Evolutionary conservation across 805 yeast species (phyloP).

Genomic region (Candida hungchunana): DNA sequence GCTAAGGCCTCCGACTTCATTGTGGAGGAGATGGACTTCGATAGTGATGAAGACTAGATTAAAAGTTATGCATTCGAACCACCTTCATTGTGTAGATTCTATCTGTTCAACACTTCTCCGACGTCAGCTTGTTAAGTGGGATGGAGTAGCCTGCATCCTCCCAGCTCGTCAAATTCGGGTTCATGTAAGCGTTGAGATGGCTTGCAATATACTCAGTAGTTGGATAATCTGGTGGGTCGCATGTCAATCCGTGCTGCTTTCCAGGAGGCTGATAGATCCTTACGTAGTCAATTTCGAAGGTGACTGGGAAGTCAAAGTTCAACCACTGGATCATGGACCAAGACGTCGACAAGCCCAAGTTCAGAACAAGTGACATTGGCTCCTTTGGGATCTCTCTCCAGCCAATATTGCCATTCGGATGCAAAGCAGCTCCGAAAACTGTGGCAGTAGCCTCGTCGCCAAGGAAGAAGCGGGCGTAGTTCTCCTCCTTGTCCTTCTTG

Average conservation of each 20-base stretch:
- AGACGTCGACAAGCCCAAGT: constrained; percentile 44
- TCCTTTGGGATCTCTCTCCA: constrained; percentile 45
- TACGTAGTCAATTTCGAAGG: constrained; percentile 43
- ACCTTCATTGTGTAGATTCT: no score
- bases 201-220: constrained; percentile 40
- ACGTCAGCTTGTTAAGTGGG: constrained; percentile 36
- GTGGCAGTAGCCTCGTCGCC: constrained; percentile 46
- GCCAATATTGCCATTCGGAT: constrained; percentile 48
- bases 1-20: constrained; percentile 6
- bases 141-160: constrained; percentile 38
- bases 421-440: constrained; percentile 37
- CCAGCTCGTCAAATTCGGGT: constrained; percentile 43
- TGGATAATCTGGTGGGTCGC: constrained; percentile 47
- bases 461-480: constrained; percentile 36
- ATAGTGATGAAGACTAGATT: constrained; percentile 24
- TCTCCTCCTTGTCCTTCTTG: constrained; percentile 23
- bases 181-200: constrained; percentile 39
- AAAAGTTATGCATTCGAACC: no score
- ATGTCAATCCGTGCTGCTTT: constrained; percentile 32
- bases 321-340: constrained; percentile 52
- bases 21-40: constrained; percentile 27
- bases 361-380: constrained; percentile 47
- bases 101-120: constrained; percentile 2
- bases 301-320: constrained; percentile 37
- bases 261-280: constrained; percentile 46